phyloP scores from a whole-genome alignment of 305 asterid genomes.

The Solanum chacoense region DNA sequence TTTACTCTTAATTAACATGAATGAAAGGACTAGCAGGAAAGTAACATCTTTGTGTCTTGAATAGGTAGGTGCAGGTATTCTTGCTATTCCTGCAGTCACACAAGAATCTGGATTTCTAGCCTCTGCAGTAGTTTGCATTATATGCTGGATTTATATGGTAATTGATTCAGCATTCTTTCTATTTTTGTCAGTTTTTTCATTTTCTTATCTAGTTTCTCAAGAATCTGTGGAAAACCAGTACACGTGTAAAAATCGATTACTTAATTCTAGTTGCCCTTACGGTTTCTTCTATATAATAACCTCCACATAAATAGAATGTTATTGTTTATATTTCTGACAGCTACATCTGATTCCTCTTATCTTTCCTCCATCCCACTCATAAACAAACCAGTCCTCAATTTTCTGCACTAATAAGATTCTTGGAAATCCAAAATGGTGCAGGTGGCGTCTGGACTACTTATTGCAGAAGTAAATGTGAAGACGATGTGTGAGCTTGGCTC shows the following conservation, averaged over 20 bases:
- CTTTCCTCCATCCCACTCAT: not conserved
- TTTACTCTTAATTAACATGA: not conserved
- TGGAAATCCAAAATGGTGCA: slow-evolving; percentile 22
- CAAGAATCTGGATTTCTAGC: slow-evolving; percentile 90
- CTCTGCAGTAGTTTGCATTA: slow-evolving; percentile 62
- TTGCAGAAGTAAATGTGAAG: slow-evolving; percentile 96
- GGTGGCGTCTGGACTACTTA: slow-evolving; percentile 79
- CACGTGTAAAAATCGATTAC: not conserved
- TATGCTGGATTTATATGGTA: slow-evolving; percentile 89
- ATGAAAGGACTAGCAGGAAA: not conserved
- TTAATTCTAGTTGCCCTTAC: not conserved
- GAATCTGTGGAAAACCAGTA: not conserved
- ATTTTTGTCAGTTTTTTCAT: not conserved
- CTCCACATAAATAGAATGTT: not conserved
- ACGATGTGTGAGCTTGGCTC: slow-evolving; percentile 94
- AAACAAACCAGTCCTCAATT: not conserved
- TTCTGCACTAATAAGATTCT: not conserved
- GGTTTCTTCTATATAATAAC: not conserved
- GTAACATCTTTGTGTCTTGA: not conserved
- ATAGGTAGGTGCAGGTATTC: slow-evolving; percentile 91
- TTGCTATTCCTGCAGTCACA: slow-evolving; percentile 94
- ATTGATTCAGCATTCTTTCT: not conserved
- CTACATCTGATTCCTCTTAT: not conserved
- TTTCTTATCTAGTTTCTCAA: not conserved
- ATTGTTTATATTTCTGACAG: not conserved